Evolutionary conservation across 129 eudicot genomes (phyloP).

Genomic region (Centrapalus pauciflorus): DNA sequence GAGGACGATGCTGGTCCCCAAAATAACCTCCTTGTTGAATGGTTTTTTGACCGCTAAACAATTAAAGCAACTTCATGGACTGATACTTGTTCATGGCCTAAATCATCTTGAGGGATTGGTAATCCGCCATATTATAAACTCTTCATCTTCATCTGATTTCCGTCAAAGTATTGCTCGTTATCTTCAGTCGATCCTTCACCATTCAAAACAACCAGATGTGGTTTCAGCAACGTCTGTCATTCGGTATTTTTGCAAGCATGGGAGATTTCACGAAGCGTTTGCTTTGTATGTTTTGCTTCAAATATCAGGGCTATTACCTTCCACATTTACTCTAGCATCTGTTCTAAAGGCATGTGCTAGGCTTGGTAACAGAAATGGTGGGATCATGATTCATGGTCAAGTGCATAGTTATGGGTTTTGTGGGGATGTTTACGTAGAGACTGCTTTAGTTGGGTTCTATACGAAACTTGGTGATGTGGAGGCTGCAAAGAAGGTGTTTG

Average conservation of each 20-base stretch:
- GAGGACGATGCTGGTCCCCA: constrained; percentile 15
- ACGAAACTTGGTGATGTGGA: constrained; percentile 32
- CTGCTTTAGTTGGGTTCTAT: constrained; percentile 41
- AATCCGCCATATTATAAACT: constrained; percentile 23
- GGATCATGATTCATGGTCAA: constrained; percentile 36
- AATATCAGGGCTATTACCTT: constrained; percentile 14
- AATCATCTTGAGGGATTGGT: constrained; percentile 14
- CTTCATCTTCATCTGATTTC: constrained; percentile 17
- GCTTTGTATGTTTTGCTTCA: constrained; percentile 16
- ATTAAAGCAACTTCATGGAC: constrained; percentile 31
- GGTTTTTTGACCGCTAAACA: constrained; percentile 18
- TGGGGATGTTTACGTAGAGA: constrained; percentile 48
- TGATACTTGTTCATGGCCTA: constrained; percentile 24
- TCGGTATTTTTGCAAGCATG: constrained; percentile 25
- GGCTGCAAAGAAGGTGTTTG: constrained; percentile 39
- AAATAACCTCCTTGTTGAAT: constrained; percentile 17
- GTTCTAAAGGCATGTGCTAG: constrained; percentile 33
- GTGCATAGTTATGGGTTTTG: constrained; percentile 31
- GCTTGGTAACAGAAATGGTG: constrained; percentile 13
- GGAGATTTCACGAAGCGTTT: constrained; percentile 29
- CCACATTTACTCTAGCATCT: constrained; percentile 28
- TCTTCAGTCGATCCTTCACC: constrained; percentile 11
- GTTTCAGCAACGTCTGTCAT: constrained; percentile 18
- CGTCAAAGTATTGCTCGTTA: constrained; percentile 9
- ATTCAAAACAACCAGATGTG: constrained; percentile 22